phyloP scores from a whole-genome alignment of 441 rosid species.

The Gossypium davidsonii region DNA sequence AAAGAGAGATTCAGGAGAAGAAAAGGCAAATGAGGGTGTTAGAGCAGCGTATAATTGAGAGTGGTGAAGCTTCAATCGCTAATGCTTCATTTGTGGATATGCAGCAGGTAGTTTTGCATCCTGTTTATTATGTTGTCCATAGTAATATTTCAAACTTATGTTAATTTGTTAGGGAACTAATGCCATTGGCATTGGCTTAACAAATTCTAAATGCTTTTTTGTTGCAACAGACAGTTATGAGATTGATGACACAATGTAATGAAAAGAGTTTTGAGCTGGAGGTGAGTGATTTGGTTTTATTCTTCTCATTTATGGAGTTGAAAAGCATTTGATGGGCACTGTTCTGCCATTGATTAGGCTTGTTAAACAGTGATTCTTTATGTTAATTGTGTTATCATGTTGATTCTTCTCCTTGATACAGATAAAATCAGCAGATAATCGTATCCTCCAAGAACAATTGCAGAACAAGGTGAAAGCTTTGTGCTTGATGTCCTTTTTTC shows the following conservation, averaged over 20 bases:
- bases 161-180: constrained; percentile 8
- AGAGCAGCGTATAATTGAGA: constrained; percentile 83
- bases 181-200: constrained; percentile 1
- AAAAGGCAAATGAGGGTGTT: constrained; percentile 74
- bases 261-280: constrained; percentile 93
- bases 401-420: constrained; percentile 34
- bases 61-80: constrained; percentile 86
- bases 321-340: not conserved
- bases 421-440: constrained; percentile 93
- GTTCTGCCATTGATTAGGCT: constrained; percentile 3
- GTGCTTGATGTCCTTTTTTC: constrained; percentile 2
- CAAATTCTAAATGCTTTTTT: constrained; percentile 18
- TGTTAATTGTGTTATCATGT: constrained; percentile 13
- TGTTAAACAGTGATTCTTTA: not conserved
- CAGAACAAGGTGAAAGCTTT: constrained; percentile 61
- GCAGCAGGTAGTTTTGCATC: constrained; percentile 70
- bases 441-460: constrained; percentile 88
- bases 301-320: not conserved
- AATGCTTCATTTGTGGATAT: constrained; percentile 85
- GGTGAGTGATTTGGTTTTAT: constrained; percentile 41
- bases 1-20: constrained; percentile 86
- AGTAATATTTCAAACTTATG: not conserved
- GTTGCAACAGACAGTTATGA: constrained; percentile 67
- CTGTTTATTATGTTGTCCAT: not conserved
- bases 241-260: constrained; percentile 83